phyloP scores from a whole-genome alignment of 129 eudicot species.

The Pseudognaphalium luteoalbum region DNA sequence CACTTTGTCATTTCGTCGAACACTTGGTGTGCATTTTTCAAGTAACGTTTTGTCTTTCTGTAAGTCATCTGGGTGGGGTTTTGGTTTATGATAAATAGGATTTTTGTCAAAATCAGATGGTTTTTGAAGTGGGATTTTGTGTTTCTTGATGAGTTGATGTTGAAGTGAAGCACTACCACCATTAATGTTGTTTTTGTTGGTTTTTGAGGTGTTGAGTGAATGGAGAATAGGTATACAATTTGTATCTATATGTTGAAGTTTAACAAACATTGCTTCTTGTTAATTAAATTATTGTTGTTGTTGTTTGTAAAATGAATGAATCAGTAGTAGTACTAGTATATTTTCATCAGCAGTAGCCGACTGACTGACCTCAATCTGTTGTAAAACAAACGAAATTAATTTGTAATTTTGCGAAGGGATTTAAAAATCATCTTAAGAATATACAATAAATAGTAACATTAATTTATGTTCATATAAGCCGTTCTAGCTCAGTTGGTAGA shows the following conservation, averaged over 20 bases:
- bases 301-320: background rate
- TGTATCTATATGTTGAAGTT: conserved; percentile 9
- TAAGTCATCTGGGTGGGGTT: conserved; percentile 22
- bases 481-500: conserved; percentile 85
- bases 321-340: background rate
- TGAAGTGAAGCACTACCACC: background rate
- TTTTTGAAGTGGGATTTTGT: conserved; percentile 22
- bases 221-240: conserved; percentile 8
- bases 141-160: background rate
- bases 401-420: too few species aligned
- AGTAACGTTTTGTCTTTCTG: background rate
- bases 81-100: background rate
- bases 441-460: rapidly evolving
- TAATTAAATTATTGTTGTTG: background rate
- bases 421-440: background rate
- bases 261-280: conserved; percentile 1
- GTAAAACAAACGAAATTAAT: background rate
- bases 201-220: conserved; percentile 19
- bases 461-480: background rate
- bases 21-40: conserved; percentile 19
- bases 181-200: conserved; percentile 26
- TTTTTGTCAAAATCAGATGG: conserved; percentile 20
- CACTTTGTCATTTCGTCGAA: background rate
- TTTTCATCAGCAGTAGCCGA: background rate
- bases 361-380: background rate